Conservation (phyloP, 1,284 basidiomycete species). For the Chiua sp. region DNA sequence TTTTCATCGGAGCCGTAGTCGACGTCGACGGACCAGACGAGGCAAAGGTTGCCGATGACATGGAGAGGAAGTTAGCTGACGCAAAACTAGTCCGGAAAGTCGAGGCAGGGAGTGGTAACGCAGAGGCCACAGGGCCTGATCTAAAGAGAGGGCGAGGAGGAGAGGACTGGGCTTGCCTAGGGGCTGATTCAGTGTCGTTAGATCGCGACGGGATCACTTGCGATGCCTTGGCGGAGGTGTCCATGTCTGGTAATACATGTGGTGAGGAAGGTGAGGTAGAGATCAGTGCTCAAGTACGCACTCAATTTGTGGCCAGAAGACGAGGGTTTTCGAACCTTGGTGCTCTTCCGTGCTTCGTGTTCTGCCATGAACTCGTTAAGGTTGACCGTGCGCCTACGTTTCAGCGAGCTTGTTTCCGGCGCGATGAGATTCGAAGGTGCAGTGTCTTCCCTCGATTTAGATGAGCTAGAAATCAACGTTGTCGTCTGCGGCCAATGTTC, state of each 20-base stretch:
- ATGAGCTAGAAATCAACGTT: not conserved
- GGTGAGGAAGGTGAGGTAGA: too few relatives aligned
- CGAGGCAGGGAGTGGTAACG: not conserved
- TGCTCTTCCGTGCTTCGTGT: conserved; percentile 44
- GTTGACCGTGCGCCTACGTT: conserved; percentile 64
- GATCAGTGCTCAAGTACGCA: conserved; percentile 4
- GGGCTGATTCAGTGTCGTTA: not conserved
- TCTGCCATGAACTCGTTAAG: conserved; percentile 69
- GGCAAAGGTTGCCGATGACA: not conserved
- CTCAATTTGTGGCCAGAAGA: conserved; percentile 16
- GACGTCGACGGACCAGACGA: not conserved
- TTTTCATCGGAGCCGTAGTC: conserved; percentile 19
- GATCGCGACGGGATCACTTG: not conserved
- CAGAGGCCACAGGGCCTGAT: conserved; percentile 5
- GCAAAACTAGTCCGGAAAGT: not conserved
- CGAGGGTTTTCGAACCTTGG: conserved; percentile 29
- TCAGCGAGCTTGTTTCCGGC: conserved; percentile 15
- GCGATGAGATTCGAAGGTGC: not conserved
- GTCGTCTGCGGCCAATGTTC: conserved; percentile 1
- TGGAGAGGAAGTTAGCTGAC: not conserved
- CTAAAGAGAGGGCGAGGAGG: conserved; percentile 31
- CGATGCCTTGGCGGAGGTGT: not conserved
- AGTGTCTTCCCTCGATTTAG: not conserved
- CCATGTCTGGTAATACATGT: conserved; percentile 6
- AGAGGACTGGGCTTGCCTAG: conserved; percentile 23